Evolutionary conservation across 2,329 filamentous ascomycete genomes (phyloP).

Genomic region (Alternaria tenuissima): DNA sequence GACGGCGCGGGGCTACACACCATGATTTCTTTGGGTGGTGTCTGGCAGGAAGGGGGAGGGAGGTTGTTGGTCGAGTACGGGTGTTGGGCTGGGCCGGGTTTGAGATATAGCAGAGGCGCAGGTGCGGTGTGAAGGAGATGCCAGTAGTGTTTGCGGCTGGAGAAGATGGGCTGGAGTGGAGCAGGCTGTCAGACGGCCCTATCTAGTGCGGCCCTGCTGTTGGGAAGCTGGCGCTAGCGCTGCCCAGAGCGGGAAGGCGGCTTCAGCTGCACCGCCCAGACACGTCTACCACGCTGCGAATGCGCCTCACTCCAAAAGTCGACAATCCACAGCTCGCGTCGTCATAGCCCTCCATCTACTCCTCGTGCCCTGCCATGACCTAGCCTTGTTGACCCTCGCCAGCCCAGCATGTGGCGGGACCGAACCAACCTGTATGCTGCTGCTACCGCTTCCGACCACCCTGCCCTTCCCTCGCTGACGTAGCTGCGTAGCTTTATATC

Average conservation of each 20-base stretch:
- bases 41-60: not conserved
- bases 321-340: not conserved
- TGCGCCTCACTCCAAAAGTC: slow-evolving; percentile 10
- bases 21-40: slow-evolving; percentile 41
- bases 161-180: slow-evolving; percentile 32
- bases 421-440: slow-evolving; percentile 89
- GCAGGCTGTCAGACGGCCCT: slow-evolving; percentile 33
- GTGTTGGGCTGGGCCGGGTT: not conserved
- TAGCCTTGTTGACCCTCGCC: slow-evolving; percentile 35
- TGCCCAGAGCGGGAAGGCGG: slow-evolving; percentile 20
- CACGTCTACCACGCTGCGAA: slow-evolving; percentile 11
- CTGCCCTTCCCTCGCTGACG: slow-evolving; percentile 41
- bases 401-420: slow-evolving; percentile 88
- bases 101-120: slow-evolving; percentile 21
- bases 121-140: slow-evolving; percentile 31
- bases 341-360: slow-evolving; percentile 4
- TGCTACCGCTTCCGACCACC: slow-evolving; percentile 10
- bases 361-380: slow-evolving; percentile 38
- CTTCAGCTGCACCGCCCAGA: slow-evolving; percentile 11
- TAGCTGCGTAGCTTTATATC: slow-evolving; percentile 81
- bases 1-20: slow-evolving; percentile 47
- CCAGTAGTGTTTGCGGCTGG: slow-evolving; percentile 41
- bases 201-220: too few relatives aligned
- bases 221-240: not conserved
- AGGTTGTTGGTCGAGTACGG: not conserved